A percentile compares a stretch with the other conserved stretches of the same genome.
Evolutionary conservation across 441 rosid genomes (phyloP).

Genomic region (Populus hybrid): DNA sequence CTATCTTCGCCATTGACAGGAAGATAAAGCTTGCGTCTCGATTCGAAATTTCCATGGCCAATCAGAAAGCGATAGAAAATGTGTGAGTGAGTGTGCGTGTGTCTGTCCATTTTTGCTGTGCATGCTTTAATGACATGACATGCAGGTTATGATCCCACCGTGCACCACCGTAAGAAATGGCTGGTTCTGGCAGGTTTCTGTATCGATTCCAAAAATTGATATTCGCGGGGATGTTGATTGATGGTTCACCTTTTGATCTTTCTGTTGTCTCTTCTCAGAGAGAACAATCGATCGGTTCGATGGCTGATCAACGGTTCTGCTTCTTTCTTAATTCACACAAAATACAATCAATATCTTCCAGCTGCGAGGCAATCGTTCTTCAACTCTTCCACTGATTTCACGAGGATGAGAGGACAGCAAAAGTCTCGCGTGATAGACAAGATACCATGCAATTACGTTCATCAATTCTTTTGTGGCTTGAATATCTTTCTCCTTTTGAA

Average conservation of each 20-base stretch:
- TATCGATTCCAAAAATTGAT: too few relatives aligned
- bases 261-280: background rate
- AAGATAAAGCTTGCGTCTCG: background rate
- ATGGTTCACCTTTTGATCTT: background rate
- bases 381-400: background rate
- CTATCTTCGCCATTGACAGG: background rate
- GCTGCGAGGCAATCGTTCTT: background rate
- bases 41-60: background rate
- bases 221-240: background rate
- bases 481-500: background rate
- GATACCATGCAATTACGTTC: background rate
- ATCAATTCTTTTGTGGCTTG: background rate
- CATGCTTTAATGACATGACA: background rate
- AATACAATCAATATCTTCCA: background rate
- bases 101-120: background rate
- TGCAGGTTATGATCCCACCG: background rate
- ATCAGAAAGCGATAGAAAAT: background rate
- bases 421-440: background rate
- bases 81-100: background rate
- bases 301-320: background rate
- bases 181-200: background rate
- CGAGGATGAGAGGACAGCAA: background rate
- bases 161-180: background rate
- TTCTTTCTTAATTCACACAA: background rate
- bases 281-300: background rate